phyloP scores from a whole-genome alignment of 148 eudicot species.

The Salicornia ramosissima region DNA sequence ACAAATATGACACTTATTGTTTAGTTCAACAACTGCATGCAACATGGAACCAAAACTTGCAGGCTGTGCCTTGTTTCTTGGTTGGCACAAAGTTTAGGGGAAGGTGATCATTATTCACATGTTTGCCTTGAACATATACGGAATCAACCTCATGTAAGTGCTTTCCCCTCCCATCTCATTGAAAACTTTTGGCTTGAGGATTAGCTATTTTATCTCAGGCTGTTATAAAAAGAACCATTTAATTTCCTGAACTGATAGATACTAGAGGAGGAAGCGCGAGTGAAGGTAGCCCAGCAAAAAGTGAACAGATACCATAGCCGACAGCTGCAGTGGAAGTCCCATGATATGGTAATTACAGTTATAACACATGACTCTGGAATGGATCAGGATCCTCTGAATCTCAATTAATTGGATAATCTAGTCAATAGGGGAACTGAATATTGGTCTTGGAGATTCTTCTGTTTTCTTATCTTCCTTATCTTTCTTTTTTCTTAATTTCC shows the following conservation, averaged over 20 bases:
- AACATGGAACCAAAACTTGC: neutral
- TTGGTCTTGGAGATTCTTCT: no score
- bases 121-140: conserved; percentile 9
- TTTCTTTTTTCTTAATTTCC: no score
- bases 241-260: conserved; percentile 6
- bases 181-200: neutral
- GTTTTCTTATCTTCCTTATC: no score
- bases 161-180: neutral
- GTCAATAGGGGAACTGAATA: neutral
- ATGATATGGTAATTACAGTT: conserved; percentile 14
- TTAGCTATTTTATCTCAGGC: neutral
- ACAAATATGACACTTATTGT: neutral
- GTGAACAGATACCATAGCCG: neutral
- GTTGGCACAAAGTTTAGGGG: conserved; percentile 6
- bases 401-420: neutral
- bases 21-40: neutral
- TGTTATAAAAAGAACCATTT: neutral
- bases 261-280: neutral
- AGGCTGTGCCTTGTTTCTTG: conserved; percentile 20
- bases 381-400: neutral
- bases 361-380: neutral
- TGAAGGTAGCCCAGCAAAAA: neutral
- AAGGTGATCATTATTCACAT: conserved; percentile 9
- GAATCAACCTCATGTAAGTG: neutral
- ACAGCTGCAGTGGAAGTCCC: neutral